Percentiles rank a stretch among this genome's conserved stretches.
phyloP scores from a whole-genome alignment of 345 rosid species.

The Camelina laxa region DNA sequence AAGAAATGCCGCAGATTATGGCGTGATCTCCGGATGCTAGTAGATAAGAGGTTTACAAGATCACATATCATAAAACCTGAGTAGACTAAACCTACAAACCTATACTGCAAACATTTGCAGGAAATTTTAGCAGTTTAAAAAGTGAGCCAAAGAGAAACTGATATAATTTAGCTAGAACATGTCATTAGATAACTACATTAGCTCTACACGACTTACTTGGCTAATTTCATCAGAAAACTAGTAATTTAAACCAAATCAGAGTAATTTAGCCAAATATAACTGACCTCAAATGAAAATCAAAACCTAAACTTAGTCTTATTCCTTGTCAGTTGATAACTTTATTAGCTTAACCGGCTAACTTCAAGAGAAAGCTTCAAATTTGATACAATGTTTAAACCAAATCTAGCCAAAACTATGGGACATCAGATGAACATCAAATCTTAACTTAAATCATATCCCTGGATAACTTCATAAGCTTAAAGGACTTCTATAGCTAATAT shows the following conservation, averaged over 20 bases:
- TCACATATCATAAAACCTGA: slow-evolving; percentile 69
- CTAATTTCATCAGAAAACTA: neutral
- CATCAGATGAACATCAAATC: neutral
- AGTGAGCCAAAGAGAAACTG: neutral
- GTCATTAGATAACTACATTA: slow-evolving; percentile 12
- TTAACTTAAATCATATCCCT: neutral
- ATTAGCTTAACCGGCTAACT: neutral
- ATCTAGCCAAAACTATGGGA: neutral
- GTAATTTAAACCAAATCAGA: neutral
- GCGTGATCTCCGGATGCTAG: slow-evolving; percentile 47
- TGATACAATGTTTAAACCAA: neutral
- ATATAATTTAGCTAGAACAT: neutral
- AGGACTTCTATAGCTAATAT: neutral
- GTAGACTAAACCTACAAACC: slow-evolving; percentile 68
- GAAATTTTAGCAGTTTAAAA: too few relatives aligned
- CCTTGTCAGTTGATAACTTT: neutral
- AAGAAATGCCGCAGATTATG: slow-evolving; percentile 58
- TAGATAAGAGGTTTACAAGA: slow-evolving; percentile 55
- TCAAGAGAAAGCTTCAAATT: neutral
- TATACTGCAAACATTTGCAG: too few relatives aligned
- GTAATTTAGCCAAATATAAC: neutral
- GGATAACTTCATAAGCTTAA: slow-evolving; percentile 13
- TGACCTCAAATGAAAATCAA: neutral
- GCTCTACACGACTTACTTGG: neutral
- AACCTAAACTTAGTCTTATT: neutral